Percentiles rank a stretch among this genome's conserved stretches.
phyloP scores from a whole-genome alignment of 2,329 filamentous ascomycete species.

The Emericellopsis cladophorae region DNA sequence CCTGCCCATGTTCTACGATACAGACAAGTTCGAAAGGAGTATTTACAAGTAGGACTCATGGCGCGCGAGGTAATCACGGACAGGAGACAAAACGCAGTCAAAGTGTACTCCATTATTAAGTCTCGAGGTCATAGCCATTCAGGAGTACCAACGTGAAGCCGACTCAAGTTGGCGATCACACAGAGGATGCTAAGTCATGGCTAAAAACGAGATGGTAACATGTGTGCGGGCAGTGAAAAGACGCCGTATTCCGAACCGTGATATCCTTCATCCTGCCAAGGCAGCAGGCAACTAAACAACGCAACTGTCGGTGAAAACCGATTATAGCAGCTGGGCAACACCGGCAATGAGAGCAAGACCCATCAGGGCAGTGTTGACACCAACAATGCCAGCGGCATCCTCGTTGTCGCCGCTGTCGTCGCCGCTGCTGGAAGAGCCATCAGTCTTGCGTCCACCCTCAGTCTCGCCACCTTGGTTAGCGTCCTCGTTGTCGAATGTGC shows the following conservation, averaged over 20 bases:
- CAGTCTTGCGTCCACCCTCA: conserved; percentile 12
- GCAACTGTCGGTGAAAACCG: background rate
- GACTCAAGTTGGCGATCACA: no score
- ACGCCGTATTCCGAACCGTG: conserved; percentile 20
- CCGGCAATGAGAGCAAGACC: conserved; percentile 32
- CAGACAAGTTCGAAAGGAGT: conserved; percentile 67
- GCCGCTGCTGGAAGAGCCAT: conserved; percentile 14
- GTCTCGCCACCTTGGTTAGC: conserved; percentile 33
- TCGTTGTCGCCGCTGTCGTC: conserved; percentile 13
- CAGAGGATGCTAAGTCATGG: conserved; percentile 19
- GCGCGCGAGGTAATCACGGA: background rate
- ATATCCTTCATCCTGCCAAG: conserved; percentile 8
- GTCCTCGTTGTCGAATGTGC: conserved; percentile 35
- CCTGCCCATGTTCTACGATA: conserved; percentile 68
- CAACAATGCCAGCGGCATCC: conserved; percentile 29
- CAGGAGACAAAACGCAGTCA: background rate
- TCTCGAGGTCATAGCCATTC: conserved; percentile 20
- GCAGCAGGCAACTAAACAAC: background rate
- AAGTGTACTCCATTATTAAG: conserved; percentile 31
- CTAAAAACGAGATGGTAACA: conserved; percentile 19
- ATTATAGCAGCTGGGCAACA: conserved; percentile 40
- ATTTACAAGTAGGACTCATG: conserved; percentile 23
- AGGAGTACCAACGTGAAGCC: no score
- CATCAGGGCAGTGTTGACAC: conserved; percentile 33
- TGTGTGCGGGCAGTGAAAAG: conserved; percentile 17